phyloP scores from a whole-genome alignment of 2,329 filamentous ascomycete species.

The Teratosphaeria gauchensis region DNA sequence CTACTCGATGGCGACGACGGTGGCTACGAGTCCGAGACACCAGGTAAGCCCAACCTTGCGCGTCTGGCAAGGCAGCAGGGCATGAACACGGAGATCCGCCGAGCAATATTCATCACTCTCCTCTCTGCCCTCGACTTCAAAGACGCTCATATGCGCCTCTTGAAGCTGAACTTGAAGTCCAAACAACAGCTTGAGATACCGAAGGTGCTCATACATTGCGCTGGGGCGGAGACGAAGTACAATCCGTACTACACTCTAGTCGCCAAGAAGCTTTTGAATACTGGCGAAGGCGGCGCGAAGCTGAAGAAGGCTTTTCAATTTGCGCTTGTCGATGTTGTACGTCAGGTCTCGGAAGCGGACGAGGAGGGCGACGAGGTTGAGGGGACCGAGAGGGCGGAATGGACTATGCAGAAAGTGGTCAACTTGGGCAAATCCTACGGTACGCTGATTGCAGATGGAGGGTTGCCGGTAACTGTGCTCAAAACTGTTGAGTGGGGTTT shows the following conservation, averaged over 20 bases:
- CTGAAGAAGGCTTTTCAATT: slow-evolving; percentile 81
- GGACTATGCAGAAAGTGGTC: slow-evolving; percentile 51
- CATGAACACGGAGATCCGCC: slow-evolving; percentile 77
- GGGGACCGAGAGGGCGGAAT: slow-evolving; percentile 41
- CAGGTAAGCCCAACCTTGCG: slow-evolving; percentile 52
- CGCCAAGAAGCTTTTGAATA: slow-evolving; percentile 65
- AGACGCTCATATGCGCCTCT: slow-evolving; percentile 69
- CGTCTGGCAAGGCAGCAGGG: slow-evolving; percentile 64
- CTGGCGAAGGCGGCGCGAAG: slow-evolving; percentile 43
- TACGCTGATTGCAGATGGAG: slow-evolving; percentile 50
- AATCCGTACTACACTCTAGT: slow-evolving; percentile 92
- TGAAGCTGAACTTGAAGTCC: slow-evolving; percentile 76
- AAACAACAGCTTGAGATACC: slow-evolving; percentile 80
- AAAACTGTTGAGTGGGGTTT: slow-evolving; percentile 70
- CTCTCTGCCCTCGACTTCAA: slow-evolving; percentile 77
- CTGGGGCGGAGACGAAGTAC: slow-evolving; percentile 70
- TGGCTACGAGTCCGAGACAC: slow-evolving; percentile 16
- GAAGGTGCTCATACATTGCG: slow-evolving; percentile 77
- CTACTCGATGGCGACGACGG: slow-evolving; percentile 14
- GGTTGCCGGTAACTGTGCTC: slow-evolving; percentile 46
- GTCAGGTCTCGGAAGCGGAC: slow-evolving; percentile 57
- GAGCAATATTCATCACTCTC: slow-evolving; percentile 87
- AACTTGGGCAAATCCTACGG: slow-evolving; percentile 61
- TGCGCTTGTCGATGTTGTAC: slow-evolving; percentile 76
- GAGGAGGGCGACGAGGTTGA: slow-evolving; percentile 51